A percentile compares a stretch with the other conserved stretches of the same genome.
Evolutionary conservation across 306 rosid species (phyloP).

Genomic region (Sindora glabra): DNA sequence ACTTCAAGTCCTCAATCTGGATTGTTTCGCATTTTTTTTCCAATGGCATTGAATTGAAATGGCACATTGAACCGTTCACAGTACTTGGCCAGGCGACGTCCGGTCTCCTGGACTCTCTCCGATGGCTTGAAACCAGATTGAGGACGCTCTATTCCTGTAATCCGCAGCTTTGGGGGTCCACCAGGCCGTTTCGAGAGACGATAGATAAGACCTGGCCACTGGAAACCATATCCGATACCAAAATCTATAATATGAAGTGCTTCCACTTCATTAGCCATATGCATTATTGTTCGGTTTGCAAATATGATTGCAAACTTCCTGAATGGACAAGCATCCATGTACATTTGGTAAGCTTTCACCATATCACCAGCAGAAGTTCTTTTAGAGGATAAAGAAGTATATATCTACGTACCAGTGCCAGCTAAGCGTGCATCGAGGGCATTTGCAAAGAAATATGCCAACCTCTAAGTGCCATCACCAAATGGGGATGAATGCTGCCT

Average conservation of each 20-base stretch:
- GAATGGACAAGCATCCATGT: constrained; percentile 53
- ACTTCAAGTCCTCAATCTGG: constrained; percentile 46
- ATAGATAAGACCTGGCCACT: constrained; percentile 81
- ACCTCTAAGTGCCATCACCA: constrained; percentile 60
- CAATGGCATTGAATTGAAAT: constrained; percentile 57
- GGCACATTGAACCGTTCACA: constrained; percentile 67
- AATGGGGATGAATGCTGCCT: constrained; percentile 50
- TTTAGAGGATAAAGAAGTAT: constrained; percentile 28
- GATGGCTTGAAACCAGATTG: constrained; percentile 79
- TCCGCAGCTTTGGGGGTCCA: constrained; percentile 72
- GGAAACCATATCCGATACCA: constrained; percentile 81
- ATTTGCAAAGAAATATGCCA: constrained; percentile 63
- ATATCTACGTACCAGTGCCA: constrained; percentile 50
- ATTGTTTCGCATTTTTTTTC: constrained; percentile 69
- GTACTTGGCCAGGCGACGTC: constrained; percentile 61
- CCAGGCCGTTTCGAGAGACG: constrained; percentile 47
- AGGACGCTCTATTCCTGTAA: constrained; percentile 80
- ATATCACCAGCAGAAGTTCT: constrained; percentile 38
- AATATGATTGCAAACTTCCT: constrained; percentile 45
- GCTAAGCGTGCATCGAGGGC: constrained; percentile 64
- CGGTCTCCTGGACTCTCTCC: constrained; percentile 65
- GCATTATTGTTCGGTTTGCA: constrained; percentile 42
- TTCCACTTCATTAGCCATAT: constrained; percentile 43
- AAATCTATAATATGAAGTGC: constrained; percentile 70
- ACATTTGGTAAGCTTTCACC: constrained; percentile 50